Conservation (phyloP, 2,329 filamentous ascomycete genomes). For the Aspergillus persii region DNA sequence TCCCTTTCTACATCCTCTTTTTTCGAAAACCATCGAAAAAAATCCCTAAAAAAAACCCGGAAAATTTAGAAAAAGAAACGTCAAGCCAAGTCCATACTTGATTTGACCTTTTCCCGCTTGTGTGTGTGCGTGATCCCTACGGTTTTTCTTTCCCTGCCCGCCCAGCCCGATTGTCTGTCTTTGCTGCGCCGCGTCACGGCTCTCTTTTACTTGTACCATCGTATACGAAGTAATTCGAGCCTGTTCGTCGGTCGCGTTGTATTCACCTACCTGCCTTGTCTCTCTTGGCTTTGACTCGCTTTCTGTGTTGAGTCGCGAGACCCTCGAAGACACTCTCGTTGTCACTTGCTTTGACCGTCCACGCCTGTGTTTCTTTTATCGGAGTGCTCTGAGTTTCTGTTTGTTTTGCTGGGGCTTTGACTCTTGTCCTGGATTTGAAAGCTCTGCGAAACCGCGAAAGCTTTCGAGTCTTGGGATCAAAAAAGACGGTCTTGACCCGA, state of each 20-base stretch:
- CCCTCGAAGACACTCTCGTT: not conserved
- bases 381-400: not conserved
- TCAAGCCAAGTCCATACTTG: conserved; percentile 5
- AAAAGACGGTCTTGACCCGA: not conserved
- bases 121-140: conserved; percentile 21
- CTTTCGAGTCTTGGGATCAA: not conserved
- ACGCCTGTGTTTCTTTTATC: too few species aligned
- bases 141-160: conserved; percentile 17
- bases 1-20: conserved; percentile 26
- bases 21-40: conserved; percentile 35
- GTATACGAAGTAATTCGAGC: conserved; percentile 6
- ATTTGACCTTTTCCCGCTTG: conserved; percentile 24
- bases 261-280: not conserved
- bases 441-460: not conserved
- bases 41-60: conserved; percentile 37
- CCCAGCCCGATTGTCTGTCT: conserved; percentile 13
- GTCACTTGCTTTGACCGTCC: not conserved
- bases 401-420: not conserved
- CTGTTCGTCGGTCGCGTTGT: not conserved
- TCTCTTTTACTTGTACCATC: conserved; percentile 5
- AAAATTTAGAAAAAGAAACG: conserved; percentile 37
- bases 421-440: not conserved
- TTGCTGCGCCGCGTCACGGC: not conserved
- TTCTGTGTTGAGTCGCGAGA: not conserved
- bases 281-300: not conserved